Conservation (phyloP, 2,329 filamentous ascomycete genomes). For the Dothiorella sarmentorum region DNA sequence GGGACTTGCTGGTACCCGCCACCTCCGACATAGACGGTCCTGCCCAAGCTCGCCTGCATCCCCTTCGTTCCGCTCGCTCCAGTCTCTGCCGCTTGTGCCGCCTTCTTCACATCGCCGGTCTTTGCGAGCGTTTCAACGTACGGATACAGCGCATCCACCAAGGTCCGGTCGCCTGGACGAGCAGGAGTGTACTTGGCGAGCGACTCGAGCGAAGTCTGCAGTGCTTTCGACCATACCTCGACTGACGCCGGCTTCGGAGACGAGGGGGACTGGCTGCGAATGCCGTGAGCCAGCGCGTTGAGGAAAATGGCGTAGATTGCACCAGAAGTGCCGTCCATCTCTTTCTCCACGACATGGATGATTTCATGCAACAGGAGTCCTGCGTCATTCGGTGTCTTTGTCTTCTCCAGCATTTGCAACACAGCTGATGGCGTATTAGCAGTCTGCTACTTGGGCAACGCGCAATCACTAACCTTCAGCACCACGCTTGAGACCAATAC, state of each 20-base stretch:
- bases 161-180: slow-evolving; percentile 79
- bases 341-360: slow-evolving; percentile 62
- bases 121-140: slow-evolving; percentile 71
- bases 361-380: slow-evolving; percentile 59
- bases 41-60: slow-evolving; percentile 85
- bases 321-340: slow-evolving; percentile 74
- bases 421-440: slow-evolving; percentile 31
- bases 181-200: slow-evolving; percentile 86
- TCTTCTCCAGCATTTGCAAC: slow-evolving; percentile 40
- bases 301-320: slow-evolving; percentile 85
- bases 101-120: slow-evolving; percentile 65
- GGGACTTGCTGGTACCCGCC: slow-evolving; percentile 69
- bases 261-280: slow-evolving; percentile 53
- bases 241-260: slow-evolving; percentile 45
- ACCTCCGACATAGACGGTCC: slow-evolving; percentile 78
- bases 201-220: slow-evolving; percentile 67
- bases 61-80: slow-evolving; percentile 83
- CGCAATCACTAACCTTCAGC: slow-evolving; percentile 58
- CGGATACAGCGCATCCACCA: slow-evolving; percentile 85
- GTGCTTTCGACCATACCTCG: slow-evolving; percentile 61
- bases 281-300: slow-evolving; percentile 73
- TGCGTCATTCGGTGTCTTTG: slow-evolving; percentile 53
- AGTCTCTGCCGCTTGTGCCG: slow-evolving; percentile 69
- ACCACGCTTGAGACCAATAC: slow-evolving; percentile 78
- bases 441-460: neutral